phyloP scores from a whole-genome alignment of 441 rosid genomes.

The Bruguiera hainesii region DNA sequence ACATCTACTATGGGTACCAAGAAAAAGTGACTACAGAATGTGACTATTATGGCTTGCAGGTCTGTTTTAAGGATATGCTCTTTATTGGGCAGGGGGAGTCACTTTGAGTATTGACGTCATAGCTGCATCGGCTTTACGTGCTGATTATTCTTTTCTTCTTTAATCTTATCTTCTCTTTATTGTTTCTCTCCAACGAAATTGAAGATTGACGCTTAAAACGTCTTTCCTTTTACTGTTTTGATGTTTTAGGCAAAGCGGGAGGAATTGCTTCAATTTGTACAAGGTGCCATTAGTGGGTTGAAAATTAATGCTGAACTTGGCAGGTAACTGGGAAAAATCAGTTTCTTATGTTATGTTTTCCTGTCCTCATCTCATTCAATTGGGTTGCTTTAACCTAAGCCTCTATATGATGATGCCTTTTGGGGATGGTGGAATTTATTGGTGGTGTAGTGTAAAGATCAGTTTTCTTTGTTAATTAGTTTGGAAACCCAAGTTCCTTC shows the following conservation, averaged over 20 bases:
- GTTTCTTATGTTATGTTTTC: background rate
- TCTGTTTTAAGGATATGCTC: too few species aligned
- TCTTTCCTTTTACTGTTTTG: slow-evolving; percentile 3
- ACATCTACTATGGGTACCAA: too few species aligned
- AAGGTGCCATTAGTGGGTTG: slow-evolving; percentile 85
- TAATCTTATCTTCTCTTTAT: background rate
- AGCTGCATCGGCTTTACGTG: background rate
- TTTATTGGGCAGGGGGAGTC: background rate
- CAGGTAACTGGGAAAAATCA: slow-evolving; percentile 48
- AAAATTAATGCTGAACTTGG: slow-evolving; percentile 72
- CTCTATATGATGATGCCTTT: background rate
- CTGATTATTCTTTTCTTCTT: background rate
- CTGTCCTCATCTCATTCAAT: background rate
- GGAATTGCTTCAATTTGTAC: slow-evolving; percentile 97
- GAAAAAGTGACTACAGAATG: background rate
- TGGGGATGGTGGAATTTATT: background rate
- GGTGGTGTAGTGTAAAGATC: background rate
- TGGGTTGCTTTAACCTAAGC: background rate
- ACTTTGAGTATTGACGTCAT: background rate
- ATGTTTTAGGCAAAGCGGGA: slow-evolving; percentile 86
- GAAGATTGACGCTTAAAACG: slow-evolving; percentile 20
- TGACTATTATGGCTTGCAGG: background rate
- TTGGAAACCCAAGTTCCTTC: background rate
- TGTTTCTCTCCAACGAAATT: slow-evolving; percentile 2
- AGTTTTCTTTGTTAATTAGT: background rate